phyloP scores from a whole-genome alignment of 1,284 basidiomycete genomes.

The Earliella scabrosa region DNA sequence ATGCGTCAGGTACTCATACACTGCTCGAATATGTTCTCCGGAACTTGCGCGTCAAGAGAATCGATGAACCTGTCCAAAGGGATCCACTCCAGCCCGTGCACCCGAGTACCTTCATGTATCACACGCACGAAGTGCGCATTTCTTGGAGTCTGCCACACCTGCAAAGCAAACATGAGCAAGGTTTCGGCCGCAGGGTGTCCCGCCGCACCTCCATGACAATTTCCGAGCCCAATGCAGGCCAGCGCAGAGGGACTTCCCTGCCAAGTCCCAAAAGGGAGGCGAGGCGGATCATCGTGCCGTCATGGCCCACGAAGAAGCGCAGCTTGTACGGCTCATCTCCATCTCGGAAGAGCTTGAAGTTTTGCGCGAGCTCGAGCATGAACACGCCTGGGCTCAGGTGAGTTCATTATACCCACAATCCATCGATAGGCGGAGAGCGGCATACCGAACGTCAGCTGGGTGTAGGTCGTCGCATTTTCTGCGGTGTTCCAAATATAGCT shows the following conservation, averaged over 20 bases:
- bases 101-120: constrained; percentile 49
- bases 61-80: constrained; percentile 42
- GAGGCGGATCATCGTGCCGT: constrained; percentile 55
- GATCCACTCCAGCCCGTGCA: constrained; percentile 44
- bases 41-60: constrained; percentile 42
- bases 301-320: constrained; percentile 53
- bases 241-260: constrained; percentile 40
- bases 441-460: constrained; percentile 52
- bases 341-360: constrained; percentile 36
- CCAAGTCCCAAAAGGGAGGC: constrained; percentile 51
- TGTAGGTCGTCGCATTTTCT: constrained; percentile 47
- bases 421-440: no score
- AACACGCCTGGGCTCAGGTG: constrained; percentile 33
- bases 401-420: no score
- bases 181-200: background rate
- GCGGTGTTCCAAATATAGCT: constrained; percentile 59
- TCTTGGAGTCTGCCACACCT: constrained; percentile 46
- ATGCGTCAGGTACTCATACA: constrained; percentile 26
- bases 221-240: constrained; percentile 57
- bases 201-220: constrained; percentile 52
- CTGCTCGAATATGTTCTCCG: constrained; percentile 38
- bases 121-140: constrained; percentile 46
- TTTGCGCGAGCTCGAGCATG: constrained; percentile 38
- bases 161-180: background rate
- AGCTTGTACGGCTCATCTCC: constrained; percentile 43